Percentiles rank a stretch among this genome's conserved stretches.
phyloP scores from a whole-genome alignment of 1,284 basidiomycete species.

The Cryptococcus neoformans region DNA sequence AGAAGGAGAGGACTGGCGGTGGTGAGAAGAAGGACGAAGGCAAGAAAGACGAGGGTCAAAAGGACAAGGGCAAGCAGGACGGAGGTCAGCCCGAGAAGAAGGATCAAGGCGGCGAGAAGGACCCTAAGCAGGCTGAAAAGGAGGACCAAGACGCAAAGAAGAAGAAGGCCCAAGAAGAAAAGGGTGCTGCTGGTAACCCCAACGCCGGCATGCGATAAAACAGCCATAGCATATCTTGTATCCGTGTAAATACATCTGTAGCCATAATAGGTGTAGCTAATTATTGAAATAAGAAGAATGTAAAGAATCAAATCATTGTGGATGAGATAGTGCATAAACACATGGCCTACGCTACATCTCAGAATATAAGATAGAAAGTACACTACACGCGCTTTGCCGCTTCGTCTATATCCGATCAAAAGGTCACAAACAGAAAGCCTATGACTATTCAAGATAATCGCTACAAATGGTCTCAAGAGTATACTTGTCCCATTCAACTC shows the following conservation, averaged over 20 bases:
- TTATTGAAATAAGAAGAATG: no score
- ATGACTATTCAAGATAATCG: not conserved
- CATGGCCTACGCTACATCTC: no score
- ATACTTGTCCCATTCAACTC: no score
- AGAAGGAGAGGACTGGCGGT: conserved; percentile 30
- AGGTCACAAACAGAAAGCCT: no score
- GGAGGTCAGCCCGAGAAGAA: conserved; percentile 25
- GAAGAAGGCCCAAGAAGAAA: conserved; percentile 10
- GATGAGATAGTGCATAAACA: no score
- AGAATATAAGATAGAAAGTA: no score
- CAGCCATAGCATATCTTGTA: not conserved
- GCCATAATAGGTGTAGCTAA: no score
- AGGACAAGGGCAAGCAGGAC: conserved; percentile 31
- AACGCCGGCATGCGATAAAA: conserved; percentile 13
- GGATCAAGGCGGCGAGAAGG: conserved; percentile 30
- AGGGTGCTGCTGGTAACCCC: conserved; percentile 14
- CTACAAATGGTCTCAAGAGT: not conserved
- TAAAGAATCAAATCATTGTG: no score
- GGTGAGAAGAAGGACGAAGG: conserved; percentile 20
- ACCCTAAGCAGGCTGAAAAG: conserved; percentile 11
- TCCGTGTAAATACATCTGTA: no score
- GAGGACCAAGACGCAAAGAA: conserved; percentile 5
- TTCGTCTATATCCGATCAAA: no score
- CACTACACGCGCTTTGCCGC: no score
- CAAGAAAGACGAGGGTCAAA: conserved; percentile 35